Conservation (phyloP, 2,329 filamentous ascomycete species). For the Phyllosticta ampelicida region DNA sequence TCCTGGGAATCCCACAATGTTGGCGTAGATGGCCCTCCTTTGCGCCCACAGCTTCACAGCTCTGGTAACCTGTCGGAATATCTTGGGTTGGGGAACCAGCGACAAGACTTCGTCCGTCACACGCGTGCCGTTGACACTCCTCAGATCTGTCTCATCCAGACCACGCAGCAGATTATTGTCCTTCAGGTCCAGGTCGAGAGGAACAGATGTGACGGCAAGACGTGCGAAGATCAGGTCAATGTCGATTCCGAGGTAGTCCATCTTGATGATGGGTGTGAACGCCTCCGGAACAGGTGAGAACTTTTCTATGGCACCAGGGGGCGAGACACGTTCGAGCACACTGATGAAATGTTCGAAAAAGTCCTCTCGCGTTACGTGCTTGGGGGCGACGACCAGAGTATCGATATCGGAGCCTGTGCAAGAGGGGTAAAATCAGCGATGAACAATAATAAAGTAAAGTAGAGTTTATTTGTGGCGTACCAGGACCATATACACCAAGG, state of each 20-base stretch:
- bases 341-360: constrained; percentile 87
- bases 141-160: constrained; percentile 73
- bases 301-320: constrained; percentile 70
- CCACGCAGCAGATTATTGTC: constrained; percentile 80
- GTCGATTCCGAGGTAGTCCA: constrained; percentile 81
- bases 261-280: constrained; percentile 95
- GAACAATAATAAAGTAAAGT: neutral
- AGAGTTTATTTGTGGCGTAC: constrained; percentile 23
- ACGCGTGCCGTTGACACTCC: constrained; percentile 85
- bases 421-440: neutral
- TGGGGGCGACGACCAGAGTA: constrained; percentile 83
- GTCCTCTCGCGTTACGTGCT: constrained; percentile 77
- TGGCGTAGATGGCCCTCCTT: constrained; percentile 74
- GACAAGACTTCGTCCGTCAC: constrained; percentile 88
- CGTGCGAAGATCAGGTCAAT: constrained; percentile 73
- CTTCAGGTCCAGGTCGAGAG: constrained; percentile 58
- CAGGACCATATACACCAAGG: constrained; percentile 82
- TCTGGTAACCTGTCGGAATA: constrained; percentile 78
- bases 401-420: constrained; percentile 82
- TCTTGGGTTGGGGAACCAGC: constrained; percentile 78
- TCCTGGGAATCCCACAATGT: constrained; percentile 92
- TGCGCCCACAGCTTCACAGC: constrained; percentile 97
- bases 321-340: constrained; percentile 64
- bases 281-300: constrained; percentile 79
- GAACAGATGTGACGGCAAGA: constrained; percentile 32